Conservation (phyloP, 2,329 filamentous ascomycete species). For the Alternaria sp. region DNA sequence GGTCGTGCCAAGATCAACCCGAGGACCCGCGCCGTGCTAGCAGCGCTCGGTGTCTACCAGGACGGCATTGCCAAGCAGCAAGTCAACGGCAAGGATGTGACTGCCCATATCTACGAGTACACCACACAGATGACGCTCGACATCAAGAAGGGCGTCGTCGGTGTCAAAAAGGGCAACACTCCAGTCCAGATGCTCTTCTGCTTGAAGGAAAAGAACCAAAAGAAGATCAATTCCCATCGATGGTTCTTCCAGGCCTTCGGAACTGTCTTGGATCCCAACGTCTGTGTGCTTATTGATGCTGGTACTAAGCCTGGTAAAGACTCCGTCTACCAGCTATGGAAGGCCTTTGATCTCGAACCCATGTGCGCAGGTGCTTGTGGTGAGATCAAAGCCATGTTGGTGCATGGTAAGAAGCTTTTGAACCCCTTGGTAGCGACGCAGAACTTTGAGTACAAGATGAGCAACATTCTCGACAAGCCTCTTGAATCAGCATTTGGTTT, state of each 20-base stretch:
- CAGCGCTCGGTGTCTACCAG: conserved; percentile 95
- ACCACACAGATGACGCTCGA: conserved; percentile 86
- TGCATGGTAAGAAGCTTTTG: conserved; percentile 83
- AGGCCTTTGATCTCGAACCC: conserved; percentile 95
- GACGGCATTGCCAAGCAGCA: conserved; percentile 98
- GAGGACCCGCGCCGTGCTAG: conserved; percentile 85
- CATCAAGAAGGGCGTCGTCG: conserved; percentile 88
- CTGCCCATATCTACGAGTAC: conserved; percentile 95
- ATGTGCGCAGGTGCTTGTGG: conserved; percentile 98
- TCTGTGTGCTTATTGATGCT: conserved; percentile 94
- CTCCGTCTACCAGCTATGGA: conserved; percentile 98
- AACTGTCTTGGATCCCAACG: conserved; percentile 89
- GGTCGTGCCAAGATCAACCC: conserved; percentile 97
- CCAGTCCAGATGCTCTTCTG: conserved; percentile 98
- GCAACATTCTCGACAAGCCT: conserved; percentile 97
- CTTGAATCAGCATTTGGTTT: conserved; percentile 97
- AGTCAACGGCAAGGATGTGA: conserved; percentile 95
- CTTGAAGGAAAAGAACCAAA: conserved; percentile 99
- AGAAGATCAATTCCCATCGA: conserved; percentile 99
- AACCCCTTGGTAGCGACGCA: conserved; percentile 96
- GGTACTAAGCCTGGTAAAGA: conserved; percentile 93
- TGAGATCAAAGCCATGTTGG: conserved; percentile 98
- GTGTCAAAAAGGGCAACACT: conserved; percentile 81
- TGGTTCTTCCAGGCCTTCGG: conserved; percentile 99
- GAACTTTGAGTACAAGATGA: conserved; percentile 99